Conservation (phyloP, 306 rosid species). For the Cucumis cinereus region DNA sequence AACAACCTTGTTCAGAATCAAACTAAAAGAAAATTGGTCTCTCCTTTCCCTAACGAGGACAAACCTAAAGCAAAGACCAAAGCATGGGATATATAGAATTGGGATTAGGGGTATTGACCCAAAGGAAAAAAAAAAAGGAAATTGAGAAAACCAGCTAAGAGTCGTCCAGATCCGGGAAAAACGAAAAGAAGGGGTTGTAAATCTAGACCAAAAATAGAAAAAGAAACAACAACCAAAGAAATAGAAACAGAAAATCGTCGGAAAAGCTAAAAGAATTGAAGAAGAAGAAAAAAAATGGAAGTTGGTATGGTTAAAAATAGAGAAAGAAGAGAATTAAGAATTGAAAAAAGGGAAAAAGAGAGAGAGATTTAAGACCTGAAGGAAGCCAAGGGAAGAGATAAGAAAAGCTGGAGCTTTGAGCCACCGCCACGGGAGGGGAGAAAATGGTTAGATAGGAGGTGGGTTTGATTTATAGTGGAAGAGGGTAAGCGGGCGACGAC, state of each 20-base stretch:
- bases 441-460: background rate
- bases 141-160: background rate
- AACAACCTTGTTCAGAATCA: background rate
- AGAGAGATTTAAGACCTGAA: constrained; percentile 3
- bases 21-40: background rate
- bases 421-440: constrained; percentile 14
- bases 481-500: background rate
- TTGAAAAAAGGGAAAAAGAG: background rate
- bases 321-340: background rate
- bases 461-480: background rate
- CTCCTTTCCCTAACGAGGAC: constrained; percentile 3
- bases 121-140: background rate
- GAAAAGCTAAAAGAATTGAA: background rate
- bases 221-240: background rate
- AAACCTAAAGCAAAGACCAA: background rate
- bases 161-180: constrained; percentile 6
- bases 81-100: background rate
- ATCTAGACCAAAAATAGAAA: background rate
- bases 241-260: background rate
- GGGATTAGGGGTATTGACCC: background rate
- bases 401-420: constrained; percentile 5
- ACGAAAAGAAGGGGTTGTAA: background rate
- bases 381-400: background rate
- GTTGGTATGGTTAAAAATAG: background rate
- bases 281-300: background rate